Conservation (phyloP, 208 protist genomes). For the Trypanosomatidae sp. region DNA sequence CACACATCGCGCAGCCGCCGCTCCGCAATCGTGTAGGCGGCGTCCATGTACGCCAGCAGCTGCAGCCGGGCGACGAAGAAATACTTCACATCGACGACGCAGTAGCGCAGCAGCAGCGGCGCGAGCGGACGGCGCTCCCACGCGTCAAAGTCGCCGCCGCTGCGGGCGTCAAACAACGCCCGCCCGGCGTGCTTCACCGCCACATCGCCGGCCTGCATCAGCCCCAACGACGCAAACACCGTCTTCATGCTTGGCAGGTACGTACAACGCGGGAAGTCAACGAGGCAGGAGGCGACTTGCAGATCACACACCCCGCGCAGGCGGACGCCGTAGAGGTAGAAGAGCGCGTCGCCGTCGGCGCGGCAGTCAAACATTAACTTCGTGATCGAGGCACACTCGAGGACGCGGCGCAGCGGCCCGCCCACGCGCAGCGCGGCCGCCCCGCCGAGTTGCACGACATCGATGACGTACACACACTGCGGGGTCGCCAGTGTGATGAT, state of each 20-base stretch:
- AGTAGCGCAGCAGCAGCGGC: constrained; percentile 34
- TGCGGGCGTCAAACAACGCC: constrained; percentile 21
- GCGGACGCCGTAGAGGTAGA: constrained; percentile 29
- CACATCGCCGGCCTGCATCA: constrained; percentile 17
- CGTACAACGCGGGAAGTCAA: constrained; percentile 6
- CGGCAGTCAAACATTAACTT: constrained; percentile 69
- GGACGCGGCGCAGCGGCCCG: constrained; percentile 11
- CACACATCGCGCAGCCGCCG: constrained; percentile 16
- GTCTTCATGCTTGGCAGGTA: constrained; percentile 39
- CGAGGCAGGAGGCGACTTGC: constrained; percentile 23
- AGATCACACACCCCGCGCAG: constrained; percentile 36
- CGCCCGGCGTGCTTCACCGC: constrained; percentile 23
- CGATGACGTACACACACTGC: constrained; percentile 32
- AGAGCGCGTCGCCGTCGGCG: constrained; percentile 37
- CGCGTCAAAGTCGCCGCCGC: constrained; percentile 25
- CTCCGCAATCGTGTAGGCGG: constrained; percentile 9
- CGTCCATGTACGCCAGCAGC: constrained; percentile 11
- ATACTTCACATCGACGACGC: constrained; percentile 44
- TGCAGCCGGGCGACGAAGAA: constrained; percentile 29
- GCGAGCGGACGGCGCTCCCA: constrained; percentile 37
- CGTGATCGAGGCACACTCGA: constrained; percentile 16
- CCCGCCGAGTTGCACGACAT: constrained; percentile 24
- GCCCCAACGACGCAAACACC: constrained; percentile 14
- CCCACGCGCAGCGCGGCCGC: constrained; percentile 7
- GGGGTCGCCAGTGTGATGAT: constrained; percentile 50